Percentiles rank a stretch among this genome's conserved stretches.
Conservation (phyloP, 2,329 filamentous ascomycete species). For the Fusarium nematophilum region DNA sequence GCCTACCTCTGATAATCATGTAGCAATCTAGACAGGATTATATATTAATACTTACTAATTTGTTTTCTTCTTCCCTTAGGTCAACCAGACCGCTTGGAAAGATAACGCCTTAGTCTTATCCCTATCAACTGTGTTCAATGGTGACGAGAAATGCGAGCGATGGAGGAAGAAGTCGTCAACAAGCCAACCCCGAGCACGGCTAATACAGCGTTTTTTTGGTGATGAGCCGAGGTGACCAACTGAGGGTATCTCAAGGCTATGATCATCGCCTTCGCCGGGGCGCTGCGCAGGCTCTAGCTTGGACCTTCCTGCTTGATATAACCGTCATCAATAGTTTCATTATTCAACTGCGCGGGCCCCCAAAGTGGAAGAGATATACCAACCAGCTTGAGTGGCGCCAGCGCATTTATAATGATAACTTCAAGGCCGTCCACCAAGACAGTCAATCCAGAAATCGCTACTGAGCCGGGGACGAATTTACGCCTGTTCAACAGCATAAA, state of each 20-base stretch:
- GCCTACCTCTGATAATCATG: too few species aligned
- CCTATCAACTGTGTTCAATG: slow-evolving; percentile 1
- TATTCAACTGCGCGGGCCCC: too few species aligned
- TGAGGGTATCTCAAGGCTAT: not conserved
- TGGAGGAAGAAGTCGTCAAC: too few species aligned
- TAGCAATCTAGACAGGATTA: too few species aligned
- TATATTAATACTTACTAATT: slow-evolving; percentile 17
- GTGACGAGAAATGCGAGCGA: not conserved
- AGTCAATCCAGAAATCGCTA: not conserved
- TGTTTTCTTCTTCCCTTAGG: slow-evolving; percentile 3
- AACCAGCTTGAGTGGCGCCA: not conserved
- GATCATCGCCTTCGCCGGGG: slow-evolving; percentile 11
- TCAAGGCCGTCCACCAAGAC: not conserved
- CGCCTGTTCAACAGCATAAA: too few species aligned
- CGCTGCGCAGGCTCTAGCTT: slow-evolving; percentile 16
- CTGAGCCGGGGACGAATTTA: not conserved
- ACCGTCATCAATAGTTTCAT: slow-evolving; percentile 13
- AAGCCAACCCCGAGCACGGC: too few species aligned
- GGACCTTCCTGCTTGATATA: slow-evolving; percentile 20
- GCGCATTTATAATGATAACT: not conserved
- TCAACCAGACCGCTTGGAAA: slow-evolving; percentile 23
- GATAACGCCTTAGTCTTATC: slow-evolving; percentile 27
- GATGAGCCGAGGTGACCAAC: slow-evolving; percentile 17
- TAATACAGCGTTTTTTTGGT: too few species aligned
- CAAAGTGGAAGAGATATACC: not conserved